Evolutionary conservation across 2,329 filamentous ascomycete genomes (phyloP).

Genomic region (Fusarium foetens): DNA sequence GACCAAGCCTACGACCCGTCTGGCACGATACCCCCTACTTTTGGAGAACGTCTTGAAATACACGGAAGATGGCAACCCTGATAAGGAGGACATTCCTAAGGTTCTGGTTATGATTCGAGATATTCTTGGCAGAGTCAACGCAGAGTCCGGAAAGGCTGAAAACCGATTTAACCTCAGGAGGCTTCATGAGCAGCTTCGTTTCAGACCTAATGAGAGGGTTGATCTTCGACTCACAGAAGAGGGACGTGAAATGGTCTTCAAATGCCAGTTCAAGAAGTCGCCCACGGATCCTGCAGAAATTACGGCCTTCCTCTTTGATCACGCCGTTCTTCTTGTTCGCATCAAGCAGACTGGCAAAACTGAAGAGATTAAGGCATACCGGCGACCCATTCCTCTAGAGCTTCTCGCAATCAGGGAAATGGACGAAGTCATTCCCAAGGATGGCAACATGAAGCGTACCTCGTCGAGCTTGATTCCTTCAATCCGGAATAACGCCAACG

Average conservation of each 20-base stretch:
- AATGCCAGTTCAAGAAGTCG: constrained; percentile 92
- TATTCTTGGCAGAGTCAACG: constrained; percentile 87
- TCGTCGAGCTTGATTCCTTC: constrained; percentile 83
- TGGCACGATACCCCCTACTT: constrained; percentile 92
- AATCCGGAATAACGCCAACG: constrained; percentile 57
- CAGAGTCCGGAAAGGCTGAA: constrained; percentile 95
- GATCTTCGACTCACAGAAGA: constrained; percentile 96
- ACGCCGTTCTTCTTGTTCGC: constrained; percentile 90
- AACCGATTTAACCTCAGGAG: constrained; percentile 96
- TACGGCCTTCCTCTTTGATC: constrained; percentile 94
- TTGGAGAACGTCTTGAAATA: constrained; percentile 93
- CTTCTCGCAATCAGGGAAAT: constrained; percentile 94
- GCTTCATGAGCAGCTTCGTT: constrained; percentile 90
- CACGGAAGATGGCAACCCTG: constrained; percentile 87
- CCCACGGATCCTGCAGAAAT: constrained; percentile 90
- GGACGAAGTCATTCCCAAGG: constrained; percentile 89
- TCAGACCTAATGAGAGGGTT: constrained; percentile 88
- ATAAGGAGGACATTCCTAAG: constrained; percentile 91
- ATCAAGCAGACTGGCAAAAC: constrained; percentile 92
- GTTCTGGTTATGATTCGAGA: constrained; percentile 88
- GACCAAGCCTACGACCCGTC: constrained; percentile 94
- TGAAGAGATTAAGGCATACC: constrained; percentile 95
- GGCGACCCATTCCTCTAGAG: constrained; percentile 92
- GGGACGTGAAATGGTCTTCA: constrained; percentile 91
- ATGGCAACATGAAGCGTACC: constrained; percentile 83